Conservation (phyloP, 768 basidiomycete genomes). For the Sporobolomyces roseus region DNA sequence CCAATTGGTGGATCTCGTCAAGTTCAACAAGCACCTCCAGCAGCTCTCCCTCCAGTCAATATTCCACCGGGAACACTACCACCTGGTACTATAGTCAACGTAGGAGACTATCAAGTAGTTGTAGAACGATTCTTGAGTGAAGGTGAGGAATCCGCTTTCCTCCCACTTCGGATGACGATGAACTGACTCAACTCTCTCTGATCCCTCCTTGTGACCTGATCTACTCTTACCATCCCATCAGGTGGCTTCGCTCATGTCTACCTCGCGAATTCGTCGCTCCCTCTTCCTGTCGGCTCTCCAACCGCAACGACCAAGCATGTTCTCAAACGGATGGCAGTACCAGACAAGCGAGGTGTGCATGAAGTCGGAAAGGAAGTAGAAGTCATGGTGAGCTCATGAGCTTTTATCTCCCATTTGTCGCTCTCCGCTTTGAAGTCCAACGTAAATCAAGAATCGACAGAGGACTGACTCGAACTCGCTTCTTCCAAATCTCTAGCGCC, state of each 20-base stretch:
- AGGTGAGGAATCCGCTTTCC: conserved; percentile 56
- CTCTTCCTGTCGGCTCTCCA: conserved; percentile 54
- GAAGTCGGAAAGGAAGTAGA: conserved; percentile 98
- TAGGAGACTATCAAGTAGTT: conserved; percentile 83
- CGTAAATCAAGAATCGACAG: too few species aligned
- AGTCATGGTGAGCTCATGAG: conserved; percentile 70
- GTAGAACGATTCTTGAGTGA: conserved; percentile 94
- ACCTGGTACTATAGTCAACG: conserved; percentile 76
- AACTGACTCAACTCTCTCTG: neutral
- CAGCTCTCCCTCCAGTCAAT: neutral
- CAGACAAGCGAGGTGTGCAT: conserved; percentile 78
- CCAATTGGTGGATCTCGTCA: too few species aligned
- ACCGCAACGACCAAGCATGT: conserved; percentile 92
- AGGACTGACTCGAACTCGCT: neutral
- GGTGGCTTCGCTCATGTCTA: conserved; percentile 99
- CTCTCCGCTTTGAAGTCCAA: too few species aligned
- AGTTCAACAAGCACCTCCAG: neutral
- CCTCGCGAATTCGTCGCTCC: conserved; percentile 77
- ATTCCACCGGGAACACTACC: conserved; percentile 51
- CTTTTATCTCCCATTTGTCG: neutral
- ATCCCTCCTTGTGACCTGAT: too few species aligned
- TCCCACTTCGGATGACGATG: conserved; percentile 18
- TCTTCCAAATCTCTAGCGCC: conserved; percentile 57
- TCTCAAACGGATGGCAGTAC: conserved; percentile 90
- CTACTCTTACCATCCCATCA: conserved; percentile 46